Percentiles rank a stretch among this genome's conserved stretches.
These are phyloP conservation scores for Penicillium psychrofluorescens DNA, from an alignment of 495 filamentous ascomycete species.

Conservation along the genomic window DNA sequence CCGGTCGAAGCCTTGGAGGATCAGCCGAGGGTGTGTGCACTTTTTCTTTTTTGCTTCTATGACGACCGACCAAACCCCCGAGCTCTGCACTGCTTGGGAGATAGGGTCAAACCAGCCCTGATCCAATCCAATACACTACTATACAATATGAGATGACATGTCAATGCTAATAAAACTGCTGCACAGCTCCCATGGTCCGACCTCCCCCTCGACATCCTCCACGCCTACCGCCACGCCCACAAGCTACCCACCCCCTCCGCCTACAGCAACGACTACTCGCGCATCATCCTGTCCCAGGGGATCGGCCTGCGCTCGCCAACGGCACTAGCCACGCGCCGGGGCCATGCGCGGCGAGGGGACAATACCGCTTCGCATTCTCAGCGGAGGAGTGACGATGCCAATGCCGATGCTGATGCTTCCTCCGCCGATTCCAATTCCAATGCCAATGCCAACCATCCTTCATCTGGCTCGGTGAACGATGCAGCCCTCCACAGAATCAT, in stretches of 20 bases:
- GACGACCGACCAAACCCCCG: not conserved
- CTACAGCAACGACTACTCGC: slow-evolving; percentile 64
- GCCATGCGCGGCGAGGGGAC: slow-evolving; percentile 4
- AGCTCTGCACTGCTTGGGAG: too few species aligned
- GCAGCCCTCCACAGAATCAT: slow-evolving; percentile 24
- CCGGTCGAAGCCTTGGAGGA: slow-evolving; percentile 20
- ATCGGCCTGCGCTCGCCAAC: slow-evolving; percentile 54
- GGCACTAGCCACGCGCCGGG: slow-evolving; percentile 34
- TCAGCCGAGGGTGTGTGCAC: slow-evolving; percentile 29
- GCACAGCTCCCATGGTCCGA: slow-evolving; percentile 68
- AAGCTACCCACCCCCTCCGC: slow-evolving; percentile 61
- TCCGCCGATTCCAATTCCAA: slow-evolving; percentile 8
- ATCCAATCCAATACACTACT: too few species aligned
- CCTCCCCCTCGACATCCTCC: slow-evolving; percentile 63
- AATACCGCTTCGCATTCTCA: too few species aligned
- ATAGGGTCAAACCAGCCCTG: too few species aligned
- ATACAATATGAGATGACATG: too few species aligned
- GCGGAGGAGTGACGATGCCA: too few species aligned
- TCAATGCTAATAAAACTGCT: too few species aligned
- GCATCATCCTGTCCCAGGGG: slow-evolving; percentile 62
- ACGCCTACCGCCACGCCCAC: slow-evolving; percentile 74
- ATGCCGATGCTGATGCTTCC: not conserved
- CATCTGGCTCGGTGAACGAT: slow-evolving; percentile 7
- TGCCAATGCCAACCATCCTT: slow-evolving; percentile 4
- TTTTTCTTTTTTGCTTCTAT: slow-evolving; percentile 2